These are phyloP conservation scores for Colletotrichum orbiculare DNA, from an alignment of 2,329 filamentous ascomycete species.

Conservation along the genomic window DNA sequence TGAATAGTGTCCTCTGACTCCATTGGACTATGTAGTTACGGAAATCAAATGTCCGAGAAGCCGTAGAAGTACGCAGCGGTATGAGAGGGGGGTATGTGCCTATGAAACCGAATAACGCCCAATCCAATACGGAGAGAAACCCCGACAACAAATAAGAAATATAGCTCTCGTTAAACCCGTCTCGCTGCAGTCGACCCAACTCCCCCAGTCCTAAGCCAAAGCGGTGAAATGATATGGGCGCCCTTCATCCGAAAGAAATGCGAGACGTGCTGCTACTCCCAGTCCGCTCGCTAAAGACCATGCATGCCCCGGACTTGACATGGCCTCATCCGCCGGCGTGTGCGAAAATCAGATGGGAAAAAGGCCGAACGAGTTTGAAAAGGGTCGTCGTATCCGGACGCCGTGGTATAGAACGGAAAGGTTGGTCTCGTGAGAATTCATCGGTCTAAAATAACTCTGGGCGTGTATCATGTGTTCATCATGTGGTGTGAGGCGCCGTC, in stretches of 20 bases:
- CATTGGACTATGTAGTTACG: slow-evolving; percentile 23
- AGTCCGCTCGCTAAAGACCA: slow-evolving; percentile 17
- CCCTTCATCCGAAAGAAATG: slow-evolving; percentile 17
- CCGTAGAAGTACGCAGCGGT: slow-evolving; percentile 14
- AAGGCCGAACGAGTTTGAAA: slow-evolving; percentile 12
- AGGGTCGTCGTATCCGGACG: slow-evolving; percentile 33
- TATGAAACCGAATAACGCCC: slow-evolving; percentile 24
- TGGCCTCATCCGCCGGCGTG: slow-evolving; percentile 29
- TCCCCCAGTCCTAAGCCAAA: slow-evolving; percentile 20
- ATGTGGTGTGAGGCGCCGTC: slow-evolving; percentile 40
- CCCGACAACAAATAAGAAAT: slow-evolving; percentile 28
- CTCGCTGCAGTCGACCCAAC: slow-evolving; percentile 21
- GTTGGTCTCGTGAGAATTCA: slow-evolving; percentile 37
- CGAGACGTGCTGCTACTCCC: slow-evolving; percentile 30
- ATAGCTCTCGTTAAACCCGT: slow-evolving; percentile 12
- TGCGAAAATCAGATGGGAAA: slow-evolving; percentile 25
- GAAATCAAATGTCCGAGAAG: slow-evolving; percentile 3
- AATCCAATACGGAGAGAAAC: slow-evolving; percentile 22
- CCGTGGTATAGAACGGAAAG: slow-evolving; percentile 33
- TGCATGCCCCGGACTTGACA: slow-evolving; percentile 13
- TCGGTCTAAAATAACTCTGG: slow-evolving; percentile 43
- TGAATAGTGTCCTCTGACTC: slow-evolving; percentile 32
- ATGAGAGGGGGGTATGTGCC: slow-evolving; percentile 35
- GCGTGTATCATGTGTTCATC: slow-evolving; percentile 25
- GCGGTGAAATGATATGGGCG: slow-evolving; percentile 12